Percentiles rank a stretch among this genome's conserved stretches.
Evolutionary conservation across 768 basidiomycete genomes (phyloP).

Genomic region (Polyporus arcularius): DNA sequence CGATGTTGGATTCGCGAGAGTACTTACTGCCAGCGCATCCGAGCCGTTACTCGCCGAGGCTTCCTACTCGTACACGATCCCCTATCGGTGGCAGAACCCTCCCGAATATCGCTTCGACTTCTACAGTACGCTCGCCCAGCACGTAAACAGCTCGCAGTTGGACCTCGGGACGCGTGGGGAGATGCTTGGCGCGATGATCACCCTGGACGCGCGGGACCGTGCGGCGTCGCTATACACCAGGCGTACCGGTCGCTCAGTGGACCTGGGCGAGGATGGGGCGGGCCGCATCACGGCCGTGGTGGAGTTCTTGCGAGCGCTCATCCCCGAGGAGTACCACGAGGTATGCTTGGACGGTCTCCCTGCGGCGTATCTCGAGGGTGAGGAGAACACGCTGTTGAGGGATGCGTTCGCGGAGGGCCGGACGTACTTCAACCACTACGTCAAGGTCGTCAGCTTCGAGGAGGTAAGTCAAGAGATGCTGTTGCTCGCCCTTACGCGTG

Average conservation of each 20-base stretch:
- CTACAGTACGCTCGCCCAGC: slow-evolving; percentile 5
- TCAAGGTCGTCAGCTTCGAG: slow-evolving; percentile 26
- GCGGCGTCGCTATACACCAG: slow-evolving; percentile 4
- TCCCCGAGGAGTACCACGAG: too few relatives aligned
- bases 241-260: background rate
- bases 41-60: slow-evolving; percentile 34
- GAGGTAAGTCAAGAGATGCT: slow-evolving; percentile 25
- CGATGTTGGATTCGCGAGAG: slow-evolving; percentile 16
- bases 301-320: too few relatives aligned
- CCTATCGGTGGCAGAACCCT: too few relatives aligned
- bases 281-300: too few relatives aligned
- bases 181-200: slow-evolving; percentile 20
- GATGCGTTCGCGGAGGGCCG: slow-evolving; percentile 21
- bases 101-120: too few relatives aligned
- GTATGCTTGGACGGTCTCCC: too few relatives aligned
- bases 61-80: slow-evolving; percentile 6
- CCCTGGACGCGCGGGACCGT: slow-evolving; percentile 26
- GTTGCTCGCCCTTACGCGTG: slow-evolving; percentile 24
- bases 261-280: background rate
- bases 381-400: slow-evolving; percentile 2
- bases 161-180: slow-evolving; percentile 29
- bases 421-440: slow-evolving; percentile 35
- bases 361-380: too few relatives aligned
- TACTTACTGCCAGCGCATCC: slow-evolving; percentile 28
- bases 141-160: background rate